These are phyloP conservation scores for Fraxinus sp. DNA, from an alignment of 305 asterid genomes.

Conservation along the genomic window DNA sequence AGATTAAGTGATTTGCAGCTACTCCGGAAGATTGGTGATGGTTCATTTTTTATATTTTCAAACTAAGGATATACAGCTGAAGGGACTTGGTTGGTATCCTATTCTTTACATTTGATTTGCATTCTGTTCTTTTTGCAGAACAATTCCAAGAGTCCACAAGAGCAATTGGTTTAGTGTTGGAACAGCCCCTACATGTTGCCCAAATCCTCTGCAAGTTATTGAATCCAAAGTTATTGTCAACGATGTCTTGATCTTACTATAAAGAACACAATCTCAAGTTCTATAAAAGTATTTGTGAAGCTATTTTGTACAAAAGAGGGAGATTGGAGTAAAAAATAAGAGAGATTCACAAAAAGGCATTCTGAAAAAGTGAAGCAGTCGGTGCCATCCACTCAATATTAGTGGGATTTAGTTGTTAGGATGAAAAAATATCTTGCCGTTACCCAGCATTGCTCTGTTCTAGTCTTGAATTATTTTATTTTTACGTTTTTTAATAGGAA, in stretches of 20 bases:
- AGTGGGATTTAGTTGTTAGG: background rate
- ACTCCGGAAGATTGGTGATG: background rate
- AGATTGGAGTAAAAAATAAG: background rate
- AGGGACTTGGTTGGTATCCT: background rate
- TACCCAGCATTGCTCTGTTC: background rate
- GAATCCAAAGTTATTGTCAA: slow-evolving; percentile 1
- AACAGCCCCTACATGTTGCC: slow-evolving; percentile 11
- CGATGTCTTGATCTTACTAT: background rate
- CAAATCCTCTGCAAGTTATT: slow-evolving; percentile 22
- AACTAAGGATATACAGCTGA: background rate
- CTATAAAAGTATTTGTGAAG: background rate
- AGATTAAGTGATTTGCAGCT: slow-evolving; percentile 10
- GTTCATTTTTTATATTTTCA: background rate
- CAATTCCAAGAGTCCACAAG: slow-evolving; percentile 36
- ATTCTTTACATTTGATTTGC: slow-evolving; percentile 15
- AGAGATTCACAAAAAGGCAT: background rate
- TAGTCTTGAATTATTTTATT: background rate
- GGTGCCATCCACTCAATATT: background rate
- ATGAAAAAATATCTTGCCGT: background rate
- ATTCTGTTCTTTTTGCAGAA: slow-evolving; percentile 41
- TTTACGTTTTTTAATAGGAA: background rate
- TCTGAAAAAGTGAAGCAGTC: background rate
- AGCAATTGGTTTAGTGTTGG: slow-evolving; percentile 12
- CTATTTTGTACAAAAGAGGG: background rate
- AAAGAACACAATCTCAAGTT: background rate